phyloP scores from a whole-genome alignment of 164 flowering plant genomes.

The Taxillus chinensis region DNA sequence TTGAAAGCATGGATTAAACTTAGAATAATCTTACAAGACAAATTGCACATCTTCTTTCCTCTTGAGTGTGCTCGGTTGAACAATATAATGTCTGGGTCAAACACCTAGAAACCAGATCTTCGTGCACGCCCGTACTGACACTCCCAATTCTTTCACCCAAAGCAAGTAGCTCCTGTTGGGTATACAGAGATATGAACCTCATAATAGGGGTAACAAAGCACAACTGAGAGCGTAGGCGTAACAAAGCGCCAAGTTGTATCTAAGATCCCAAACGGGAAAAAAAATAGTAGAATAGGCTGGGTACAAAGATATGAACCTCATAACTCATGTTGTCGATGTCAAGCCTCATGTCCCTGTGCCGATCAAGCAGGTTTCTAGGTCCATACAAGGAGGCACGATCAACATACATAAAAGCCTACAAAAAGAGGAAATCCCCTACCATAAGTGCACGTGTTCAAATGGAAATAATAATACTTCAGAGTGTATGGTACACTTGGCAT shows the following conservation, averaged over 20 bases:
- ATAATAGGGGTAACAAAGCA: constrained; percentile 1
- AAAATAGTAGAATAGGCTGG: neutral
- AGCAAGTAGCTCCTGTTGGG: constrained; percentile 69
- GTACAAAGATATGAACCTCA: constrained; percentile 25
- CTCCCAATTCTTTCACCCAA: constrained; percentile 61
- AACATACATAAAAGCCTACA: constrained; percentile 40
- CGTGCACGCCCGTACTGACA: constrained; percentile 55
- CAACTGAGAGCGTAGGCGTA: neutral
- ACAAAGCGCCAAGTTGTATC: neutral
- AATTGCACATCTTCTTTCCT: constrained; percentile 39
- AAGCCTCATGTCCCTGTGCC: constrained; percentile 54
- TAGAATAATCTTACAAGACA: constrained; percentile 41
- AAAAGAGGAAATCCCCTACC: neutral
- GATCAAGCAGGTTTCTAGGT: constrained; percentile 36
- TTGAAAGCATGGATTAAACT: neutral
- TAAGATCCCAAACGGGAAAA: neutral
- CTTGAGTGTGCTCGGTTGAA: constrained; percentile 26
- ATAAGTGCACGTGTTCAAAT: no score
- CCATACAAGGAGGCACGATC: constrained; percentile 43
- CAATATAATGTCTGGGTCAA: constrained; percentile 27
- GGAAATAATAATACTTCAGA: no score
- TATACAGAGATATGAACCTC: no score
- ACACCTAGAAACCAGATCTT: constrained; percentile 35
- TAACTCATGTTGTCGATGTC: constrained; percentile 57
- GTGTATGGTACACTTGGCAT: no score